A percentile compares a stretch with the other conserved stretches of the same genome.
phyloP scores from a whole-genome alignment of 1,139 yeast genomes.

The Yamadazyma triangularis region DNA sequence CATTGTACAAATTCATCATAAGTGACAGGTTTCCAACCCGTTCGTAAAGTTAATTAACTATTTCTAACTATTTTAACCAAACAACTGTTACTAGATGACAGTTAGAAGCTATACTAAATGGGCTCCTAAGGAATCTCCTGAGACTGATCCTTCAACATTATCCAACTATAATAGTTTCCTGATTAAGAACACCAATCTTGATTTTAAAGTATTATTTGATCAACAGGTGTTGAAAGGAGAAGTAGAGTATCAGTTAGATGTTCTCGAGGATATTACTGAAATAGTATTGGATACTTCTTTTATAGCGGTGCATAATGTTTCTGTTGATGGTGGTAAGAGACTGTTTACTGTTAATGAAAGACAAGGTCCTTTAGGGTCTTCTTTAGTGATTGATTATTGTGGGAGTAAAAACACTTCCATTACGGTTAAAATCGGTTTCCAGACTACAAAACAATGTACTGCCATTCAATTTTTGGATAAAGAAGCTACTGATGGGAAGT shows the following conservation, averaged over 20 bases:
- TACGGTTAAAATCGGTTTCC: constrained; percentile 44
- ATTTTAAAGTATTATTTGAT: constrained; percentile 55
- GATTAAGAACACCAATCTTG: constrained; percentile 40
- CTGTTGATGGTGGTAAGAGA: constrained; percentile 35
- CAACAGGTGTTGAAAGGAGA: constrained; percentile 49
- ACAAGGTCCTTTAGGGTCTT: constrained; percentile 64
- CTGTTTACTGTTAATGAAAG: constrained; percentile 43
- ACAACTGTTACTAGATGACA: too few species aligned
- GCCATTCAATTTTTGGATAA: constrained; percentile 83
- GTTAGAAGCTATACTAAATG: too few species aligned
- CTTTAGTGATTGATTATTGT: constrained; percentile 38
- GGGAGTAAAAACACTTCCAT: constrained; percentile 15
- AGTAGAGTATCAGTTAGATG: constrained; percentile 44
- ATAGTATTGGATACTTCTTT: constrained; percentile 68
- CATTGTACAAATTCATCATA: too few species aligned
- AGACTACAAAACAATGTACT: constrained; percentile 72
- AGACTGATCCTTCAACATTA: constrained; percentile 40
- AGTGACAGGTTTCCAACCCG: too few species aligned
- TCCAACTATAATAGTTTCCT: constrained; percentile 33
- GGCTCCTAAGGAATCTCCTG: constrained; percentile 54
- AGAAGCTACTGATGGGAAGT: constrained; percentile 72
- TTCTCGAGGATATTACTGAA: constrained; percentile 15
- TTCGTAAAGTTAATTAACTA: too few species aligned
- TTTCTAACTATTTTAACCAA: too few species aligned
- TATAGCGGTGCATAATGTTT: constrained; percentile 45